Conservation (phyloP, 345 rosid genomes). For the Syzygium oleosum region DNA sequence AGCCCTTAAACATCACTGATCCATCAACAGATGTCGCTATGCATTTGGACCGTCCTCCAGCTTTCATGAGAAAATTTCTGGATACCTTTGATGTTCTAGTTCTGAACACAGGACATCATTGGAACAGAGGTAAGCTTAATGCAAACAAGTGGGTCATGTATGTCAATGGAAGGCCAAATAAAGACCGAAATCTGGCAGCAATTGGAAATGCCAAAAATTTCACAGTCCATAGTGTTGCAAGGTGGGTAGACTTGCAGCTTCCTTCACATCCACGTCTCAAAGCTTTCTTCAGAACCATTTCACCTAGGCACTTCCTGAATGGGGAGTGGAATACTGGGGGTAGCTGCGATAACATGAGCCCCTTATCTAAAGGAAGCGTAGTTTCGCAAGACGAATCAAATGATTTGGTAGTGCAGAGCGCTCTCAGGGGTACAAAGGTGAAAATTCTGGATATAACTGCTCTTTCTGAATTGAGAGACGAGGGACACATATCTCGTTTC, state of each 20-base stretch:
- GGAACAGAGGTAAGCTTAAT: slow-evolving; percentile 71
- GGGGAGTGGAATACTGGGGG: slow-evolving; percentile 90
- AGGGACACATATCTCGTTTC: slow-evolving; percentile 55
- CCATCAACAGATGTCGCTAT: slow-evolving; percentile 32
- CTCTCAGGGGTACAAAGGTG: slow-evolving; percentile 48
- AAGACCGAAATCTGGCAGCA: slow-evolving; percentile 25
- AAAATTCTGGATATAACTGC: slow-evolving; percentile 68
- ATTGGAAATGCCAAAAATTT: slow-evolving; percentile 47
- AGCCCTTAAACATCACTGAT: slow-evolving; percentile 31
- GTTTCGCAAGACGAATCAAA: slow-evolving; percentile 40
- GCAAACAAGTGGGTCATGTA: slow-evolving; percentile 69
- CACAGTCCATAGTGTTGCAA: slow-evolving; percentile 37
- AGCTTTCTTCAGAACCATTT: slow-evolving; percentile 66
- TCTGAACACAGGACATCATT: slow-evolving; percentile 80
- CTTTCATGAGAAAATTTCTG: slow-evolving; percentile 46
- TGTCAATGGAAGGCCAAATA: slow-evolving; percentile 35
- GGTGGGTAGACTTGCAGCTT: slow-evolving; percentile 61
- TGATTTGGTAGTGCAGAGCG: slow-evolving; percentile 44
- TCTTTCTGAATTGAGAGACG: slow-evolving; percentile 60
- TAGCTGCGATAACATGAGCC: slow-evolving; percentile 53
- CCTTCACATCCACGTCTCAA: slow-evolving; percentile 37
- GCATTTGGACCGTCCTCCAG: slow-evolving; percentile 76
- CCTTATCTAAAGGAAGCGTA: slow-evolving; percentile 38
- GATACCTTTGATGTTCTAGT: slow-evolving; percentile 47
- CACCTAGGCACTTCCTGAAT: slow-evolving; percentile 60